Evolutionary conservation across 768 basidiomycete genomes (phyloP), one percentile per base, ranked within the genome.

Genomic region (Lactarius sp.): DNA sequence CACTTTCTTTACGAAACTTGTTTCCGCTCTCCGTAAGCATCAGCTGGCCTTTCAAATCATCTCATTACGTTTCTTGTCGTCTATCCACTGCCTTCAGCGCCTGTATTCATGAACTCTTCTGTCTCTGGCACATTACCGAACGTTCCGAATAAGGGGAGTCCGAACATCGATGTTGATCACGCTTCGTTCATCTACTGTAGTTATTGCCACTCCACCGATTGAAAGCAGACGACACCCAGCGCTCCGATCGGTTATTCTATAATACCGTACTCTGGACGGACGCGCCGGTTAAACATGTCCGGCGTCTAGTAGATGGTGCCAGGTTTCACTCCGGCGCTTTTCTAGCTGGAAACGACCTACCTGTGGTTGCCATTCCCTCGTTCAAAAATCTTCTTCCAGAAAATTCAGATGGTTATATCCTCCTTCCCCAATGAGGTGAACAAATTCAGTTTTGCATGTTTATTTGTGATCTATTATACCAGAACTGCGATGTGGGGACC

Each of bases 241-340:
- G 7, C 77, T 85, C 44, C 27, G 27, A 27, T 27, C 27, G 27
- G 27, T 27, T 27, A 27, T 27, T 27, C 27, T 80, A 84, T 46
- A 84, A 84, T 71, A 75, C 77, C 31, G 82, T 87, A 5, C 76
- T 86, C 27, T 86, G 84, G 83, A 82, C 84, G 9, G 70, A 79
- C 65, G 77, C 76, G 67, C 77, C 80, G 8, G 69, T 81, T 14
- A 75, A 79, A 60, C 75, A 81, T 31, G 52, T 67, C 52, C 74
- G 70, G 60, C 76, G 85, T 2, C 78, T 82, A 13, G 83, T 84
- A 65, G 84, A 86, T 67, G 71, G 76, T 42, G 59, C 66, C 20
- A 84, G 81, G 10, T 62, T 76, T 65, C 85, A 85, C 75, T 79
- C 79, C 67, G 85, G 85, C 53, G 81, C 82, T 2, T 85, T 87